Evolutionary conservation across 768 basidiomycete species (phyloP).

Genomic region (Xanthoconium stramineum): DNA sequence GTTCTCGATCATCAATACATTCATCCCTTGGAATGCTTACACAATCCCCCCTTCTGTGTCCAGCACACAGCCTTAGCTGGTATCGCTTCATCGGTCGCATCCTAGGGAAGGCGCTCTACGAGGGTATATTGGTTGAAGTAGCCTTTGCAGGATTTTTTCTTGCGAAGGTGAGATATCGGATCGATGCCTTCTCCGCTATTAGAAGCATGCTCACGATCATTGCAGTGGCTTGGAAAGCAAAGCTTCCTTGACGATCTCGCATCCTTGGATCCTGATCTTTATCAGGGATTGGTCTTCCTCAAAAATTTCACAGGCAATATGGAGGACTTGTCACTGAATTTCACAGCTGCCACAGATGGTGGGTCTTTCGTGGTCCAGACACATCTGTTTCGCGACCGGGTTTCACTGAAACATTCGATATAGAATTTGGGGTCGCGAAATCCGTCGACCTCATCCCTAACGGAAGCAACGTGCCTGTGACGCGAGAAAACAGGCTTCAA

Average conservation of each 20-base stretch:
- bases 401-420: background rate
- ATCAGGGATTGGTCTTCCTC: slow-evolving; percentile 86
- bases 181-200: background rate
- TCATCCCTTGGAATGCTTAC: background rate
- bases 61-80: slow-evolving; percentile 86
- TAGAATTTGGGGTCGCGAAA: slow-evolving; percentile 80
- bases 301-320: slow-evolving; percentile 87
- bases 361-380: slow-evolving; percentile 17
- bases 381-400: background rate
- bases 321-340: slow-evolving; percentile 88
- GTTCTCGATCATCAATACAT: slow-evolving; percentile 20
- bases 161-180: slow-evolving; percentile 56
- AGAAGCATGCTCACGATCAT: background rate
- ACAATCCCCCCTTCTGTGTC: background rate
- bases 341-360: slow-evolving; percentile 87
- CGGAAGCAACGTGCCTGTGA: slow-evolving; percentile 81
- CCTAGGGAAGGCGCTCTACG: slow-evolving; percentile 94
- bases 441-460: slow-evolving; percentile 76
- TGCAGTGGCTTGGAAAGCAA: slow-evolving; percentile 89
- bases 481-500: slow-evolving; percentile 81
- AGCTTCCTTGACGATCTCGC: slow-evolving; percentile 91
- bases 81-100: slow-evolving; percentile 92
- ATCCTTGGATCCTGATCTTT: slow-evolving; percentile 89
- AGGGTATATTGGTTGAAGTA: slow-evolving; percentile 92
- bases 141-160: slow-evolving; percentile 96